Evolutionary conservation across 2,329 filamentous ascomycete genomes (phyloP).

Genomic region (Calonectria multiphialidica): DNA sequence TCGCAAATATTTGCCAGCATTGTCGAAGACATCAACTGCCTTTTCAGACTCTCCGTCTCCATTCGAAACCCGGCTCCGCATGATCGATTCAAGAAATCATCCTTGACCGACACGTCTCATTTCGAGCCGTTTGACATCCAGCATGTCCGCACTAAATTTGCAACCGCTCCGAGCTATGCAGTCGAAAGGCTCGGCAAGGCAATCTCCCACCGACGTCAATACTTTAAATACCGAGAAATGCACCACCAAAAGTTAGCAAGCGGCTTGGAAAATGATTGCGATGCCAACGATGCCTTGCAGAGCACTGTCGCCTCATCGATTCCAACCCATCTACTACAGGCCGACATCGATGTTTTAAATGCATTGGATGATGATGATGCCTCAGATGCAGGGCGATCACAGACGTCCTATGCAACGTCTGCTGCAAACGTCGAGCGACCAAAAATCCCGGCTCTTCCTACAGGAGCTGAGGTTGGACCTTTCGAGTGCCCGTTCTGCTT

Average conservation of each 20-base stretch:
- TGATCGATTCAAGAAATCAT: not conserved
- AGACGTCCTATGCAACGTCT: not conserved
- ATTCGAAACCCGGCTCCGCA: slow-evolving; percentile 27
- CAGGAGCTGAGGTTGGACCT: not conserved
- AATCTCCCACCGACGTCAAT: not conserved
- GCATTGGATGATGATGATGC: not conserved
- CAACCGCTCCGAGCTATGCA: accelerated
- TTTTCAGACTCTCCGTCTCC: not conserved
- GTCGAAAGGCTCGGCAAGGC: slow-evolving; percentile 4
- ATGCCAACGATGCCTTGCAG: not conserved
- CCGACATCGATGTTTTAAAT: not conserved
- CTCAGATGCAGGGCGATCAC: not conserved
- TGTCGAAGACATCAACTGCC: slow-evolving; percentile 6
- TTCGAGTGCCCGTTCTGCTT: not conserved
- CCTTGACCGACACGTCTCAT: accelerated
- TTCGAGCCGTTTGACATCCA: slow-evolving; percentile 18
- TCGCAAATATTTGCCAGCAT: not conserved
- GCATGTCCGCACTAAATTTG: slow-evolving; percentile 10
- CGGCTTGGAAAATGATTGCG: not conserved
- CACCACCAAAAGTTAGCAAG: not conserved
- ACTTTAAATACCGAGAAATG: slow-evolving; percentile 24
- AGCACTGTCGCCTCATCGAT: not conserved
- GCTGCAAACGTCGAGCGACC: not conserved
- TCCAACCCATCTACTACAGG: not conserved
- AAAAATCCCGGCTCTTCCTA: not conserved